These are phyloP conservation scores for Wickerhamomyces mucosus DNA, from an alignment of 805 yeast species.

Conservation along the genomic window DNA sequence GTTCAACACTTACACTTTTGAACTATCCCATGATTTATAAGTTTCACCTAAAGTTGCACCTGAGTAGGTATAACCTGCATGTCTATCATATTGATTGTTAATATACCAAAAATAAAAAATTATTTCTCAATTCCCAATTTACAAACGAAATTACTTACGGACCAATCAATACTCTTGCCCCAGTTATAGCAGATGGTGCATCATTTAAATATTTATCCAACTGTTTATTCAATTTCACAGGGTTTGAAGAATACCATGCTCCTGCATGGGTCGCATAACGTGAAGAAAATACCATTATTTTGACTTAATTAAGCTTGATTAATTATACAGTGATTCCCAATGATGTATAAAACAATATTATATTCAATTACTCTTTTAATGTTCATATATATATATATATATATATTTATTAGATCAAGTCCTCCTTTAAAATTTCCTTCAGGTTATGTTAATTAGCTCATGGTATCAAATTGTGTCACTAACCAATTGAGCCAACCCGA, in stretches of 20 bases:
- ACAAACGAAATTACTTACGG: slow-evolving; percentile 28
- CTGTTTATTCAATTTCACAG: slow-evolving; percentile 36
- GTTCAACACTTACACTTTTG: slow-evolving; percentile 25
- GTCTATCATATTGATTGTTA: slow-evolving; percentile 28
- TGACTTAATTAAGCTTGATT: background rate
- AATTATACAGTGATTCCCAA: no score
- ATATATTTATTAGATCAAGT: no score
- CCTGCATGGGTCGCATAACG: slow-evolving; percentile 68
- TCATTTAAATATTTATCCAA: slow-evolving; percentile 35
- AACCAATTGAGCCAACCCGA: no score
- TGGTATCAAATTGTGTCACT: no score
- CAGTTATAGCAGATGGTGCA: slow-evolving; percentile 25
- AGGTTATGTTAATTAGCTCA: no score
- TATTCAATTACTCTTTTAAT: no score
- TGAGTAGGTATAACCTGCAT: slow-evolving; percentile 86
- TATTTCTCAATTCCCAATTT: no score
- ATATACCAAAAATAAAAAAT: background rate
- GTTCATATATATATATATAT: no score
- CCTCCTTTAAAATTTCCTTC: no score
- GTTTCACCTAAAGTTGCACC: slow-evolving; percentile 73
- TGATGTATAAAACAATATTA: no score
- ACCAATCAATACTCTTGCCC: slow-evolving; percentile 46
- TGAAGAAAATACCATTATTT: background rate
- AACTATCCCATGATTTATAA: slow-evolving; percentile 59
- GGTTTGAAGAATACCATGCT: slow-evolving; percentile 64